Percentiles rank a stretch among this genome's conserved stretches.
phyloP scores from a whole-genome alignment of 2,329 filamentous ascomycete species.

The Aureobasidium namibiae region DNA sequence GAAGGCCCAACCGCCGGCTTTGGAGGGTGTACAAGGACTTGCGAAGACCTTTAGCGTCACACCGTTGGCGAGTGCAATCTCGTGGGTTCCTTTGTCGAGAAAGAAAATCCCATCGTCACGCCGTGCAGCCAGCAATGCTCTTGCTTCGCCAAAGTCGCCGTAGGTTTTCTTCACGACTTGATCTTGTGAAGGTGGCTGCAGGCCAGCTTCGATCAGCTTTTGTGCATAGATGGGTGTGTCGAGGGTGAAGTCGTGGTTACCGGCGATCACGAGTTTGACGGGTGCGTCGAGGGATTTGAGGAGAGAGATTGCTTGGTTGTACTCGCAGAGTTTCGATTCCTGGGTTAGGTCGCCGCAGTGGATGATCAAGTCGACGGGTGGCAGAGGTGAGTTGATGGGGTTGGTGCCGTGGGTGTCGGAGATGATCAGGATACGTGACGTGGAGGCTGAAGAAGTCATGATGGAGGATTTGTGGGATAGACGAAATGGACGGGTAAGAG shows the following conservation, averaged over 20 bases:
- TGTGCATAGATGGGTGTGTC: background rate
- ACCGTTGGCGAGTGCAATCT: conserved; percentile 40
- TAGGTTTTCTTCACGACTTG: background rate
- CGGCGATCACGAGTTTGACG: conserved; percentile 29
- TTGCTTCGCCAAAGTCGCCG: background rate
- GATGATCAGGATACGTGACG: background rate
- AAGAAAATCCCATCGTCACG: conserved; percentile 33
- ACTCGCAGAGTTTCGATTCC: conserved; percentile 23
- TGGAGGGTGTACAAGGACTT: conserved; percentile 44
- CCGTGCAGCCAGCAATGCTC: conserved; percentile 21
- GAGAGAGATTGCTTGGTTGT: conserved; percentile 22
- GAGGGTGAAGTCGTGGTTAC: conserved; percentile 29
- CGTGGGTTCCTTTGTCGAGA: conserved; percentile 43
- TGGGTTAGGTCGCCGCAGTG: conserved; percentile 34
- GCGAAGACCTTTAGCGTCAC: conserved; percentile 44
- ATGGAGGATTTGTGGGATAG: background rate
- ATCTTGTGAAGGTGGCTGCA: background rate
- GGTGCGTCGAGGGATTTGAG: conserved; percentile 24
- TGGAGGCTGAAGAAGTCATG: background rate
- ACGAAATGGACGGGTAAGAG: no score
- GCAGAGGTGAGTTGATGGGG: background rate
- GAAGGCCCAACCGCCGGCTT: conserved; percentile 48
- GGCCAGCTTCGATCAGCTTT: background rate
- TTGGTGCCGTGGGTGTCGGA: background rate
- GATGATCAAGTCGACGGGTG: conserved; percentile 27